These are phyloP conservation scores for Zasmidium cellare DNA, from an alignment of 2,329 filamentous ascomycete genomes.

Conservation along the genomic window DNA sequence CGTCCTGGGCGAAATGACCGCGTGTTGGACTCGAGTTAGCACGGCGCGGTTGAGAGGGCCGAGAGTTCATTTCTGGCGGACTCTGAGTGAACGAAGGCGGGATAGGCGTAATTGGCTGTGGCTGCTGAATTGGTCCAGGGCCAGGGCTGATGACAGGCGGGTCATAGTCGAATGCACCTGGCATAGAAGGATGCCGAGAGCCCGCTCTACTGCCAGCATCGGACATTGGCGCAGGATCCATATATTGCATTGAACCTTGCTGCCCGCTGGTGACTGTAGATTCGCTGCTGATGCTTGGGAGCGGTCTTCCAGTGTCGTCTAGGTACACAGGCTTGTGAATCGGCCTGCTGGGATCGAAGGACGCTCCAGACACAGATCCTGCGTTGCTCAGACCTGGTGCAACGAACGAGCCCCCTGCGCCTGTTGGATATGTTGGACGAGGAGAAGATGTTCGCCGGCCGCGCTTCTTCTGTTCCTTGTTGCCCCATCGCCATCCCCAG, in stretches of 20 bases:
- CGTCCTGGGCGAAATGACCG: slow-evolving; percentile 35
- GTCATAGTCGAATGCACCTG: slow-evolving; percentile 31
- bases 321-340: slow-evolving; percentile 19
- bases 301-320: slow-evolving; percentile 43
- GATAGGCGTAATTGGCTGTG: slow-evolving; percentile 74
- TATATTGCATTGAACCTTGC: slow-evolving; percentile 58
- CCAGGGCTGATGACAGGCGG: slow-evolving; percentile 53
- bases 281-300: slow-evolving; percentile 30
- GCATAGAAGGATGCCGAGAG: slow-evolving; percentile 28
- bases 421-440: slow-evolving; percentile 13
- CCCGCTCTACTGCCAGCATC: slow-evolving; percentile 65
- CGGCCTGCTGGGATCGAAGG: slow-evolving; percentile 40
- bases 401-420: slow-evolving; percentile 37
- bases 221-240: slow-evolving; percentile 66
- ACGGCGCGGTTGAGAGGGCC: slow-evolving; percentile 20
- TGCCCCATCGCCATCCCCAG: slow-evolving; percentile 64
- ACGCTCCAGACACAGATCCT: slow-evolving; percentile 43
- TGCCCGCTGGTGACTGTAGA: slow-evolving; percentile 45
- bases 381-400: slow-evolving; percentile 39
- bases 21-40: slow-evolving; percentile 33
- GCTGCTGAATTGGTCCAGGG: slow-evolving; percentile 76
- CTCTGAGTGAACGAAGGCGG: slow-evolving; percentile 31
- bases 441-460: slow-evolving; percentile 16
- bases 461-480: slow-evolving; percentile 47
- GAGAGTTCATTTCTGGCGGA: slow-evolving; percentile 2